phyloP scores from a whole-genome alignment of 2,329 filamentous ascomycete species.

The Cladosporium phlei region DNA sequence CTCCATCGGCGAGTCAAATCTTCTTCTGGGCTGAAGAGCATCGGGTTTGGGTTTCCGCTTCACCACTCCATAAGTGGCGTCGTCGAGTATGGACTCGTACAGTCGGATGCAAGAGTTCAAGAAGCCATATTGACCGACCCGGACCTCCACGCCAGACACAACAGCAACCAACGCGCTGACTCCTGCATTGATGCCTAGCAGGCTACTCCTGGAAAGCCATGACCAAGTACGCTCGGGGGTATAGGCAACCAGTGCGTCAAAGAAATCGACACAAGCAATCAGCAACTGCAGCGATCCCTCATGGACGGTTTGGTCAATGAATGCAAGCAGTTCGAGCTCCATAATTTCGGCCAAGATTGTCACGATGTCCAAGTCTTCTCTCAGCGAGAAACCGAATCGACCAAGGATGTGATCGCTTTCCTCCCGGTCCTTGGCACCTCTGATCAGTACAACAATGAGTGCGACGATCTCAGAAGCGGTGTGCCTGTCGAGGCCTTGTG shows the following conservation, averaged over 20 bases:
- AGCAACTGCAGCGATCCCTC: constrained; percentile 63
- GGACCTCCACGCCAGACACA: constrained; percentile 75
- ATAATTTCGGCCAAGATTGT: constrained; percentile 79
- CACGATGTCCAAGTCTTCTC: constrained; percentile 65
- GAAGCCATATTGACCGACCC: constrained; percentile 70
- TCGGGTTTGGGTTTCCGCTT: constrained; percentile 58
- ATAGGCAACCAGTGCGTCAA: constrained; percentile 65
- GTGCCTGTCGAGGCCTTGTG: constrained; percentile 46
- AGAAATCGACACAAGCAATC: constrained; percentile 74
- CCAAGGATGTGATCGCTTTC: constrained; percentile 45
- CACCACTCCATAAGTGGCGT: constrained; percentile 65
- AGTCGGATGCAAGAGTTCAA: constrained; percentile 68
- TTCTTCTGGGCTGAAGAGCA: constrained; percentile 35
- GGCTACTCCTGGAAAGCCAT: constrained; percentile 72
- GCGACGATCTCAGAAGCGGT: constrained; percentile 69
- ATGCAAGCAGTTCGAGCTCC: constrained; percentile 58
- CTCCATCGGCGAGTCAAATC: constrained; percentile 42
- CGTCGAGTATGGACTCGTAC: constrained; percentile 70
- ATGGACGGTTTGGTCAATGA: constrained; percentile 51
- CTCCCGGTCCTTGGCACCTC: constrained; percentile 24
- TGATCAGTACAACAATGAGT: constrained; percentile 66
- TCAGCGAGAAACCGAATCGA: constrained; percentile 46
- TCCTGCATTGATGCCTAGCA: constrained; percentile 72
- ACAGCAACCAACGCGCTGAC: constrained; percentile 73
- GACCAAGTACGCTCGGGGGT: constrained; percentile 86